A percentile compares a stretch with the other conserved stretches of the same genome.
These are phyloP conservation scores for Aureoboletus auriporus DNA, from an alignment of 768 basidiomycete genomes.

Conservation along the genomic window DNA sequence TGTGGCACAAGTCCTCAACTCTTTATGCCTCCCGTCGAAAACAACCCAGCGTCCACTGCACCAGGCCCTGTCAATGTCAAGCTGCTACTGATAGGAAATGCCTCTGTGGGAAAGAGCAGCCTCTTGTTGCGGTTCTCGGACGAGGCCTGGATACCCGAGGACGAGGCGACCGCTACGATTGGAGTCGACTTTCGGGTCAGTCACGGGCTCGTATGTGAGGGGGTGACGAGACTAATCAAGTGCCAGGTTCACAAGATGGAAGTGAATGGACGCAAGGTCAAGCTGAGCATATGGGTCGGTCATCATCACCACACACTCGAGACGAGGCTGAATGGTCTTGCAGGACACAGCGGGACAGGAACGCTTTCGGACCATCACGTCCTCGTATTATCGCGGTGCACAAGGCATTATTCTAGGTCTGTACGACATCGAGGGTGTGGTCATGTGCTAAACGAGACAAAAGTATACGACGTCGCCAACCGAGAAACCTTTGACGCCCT, in stretches of 20 bases:
- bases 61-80: slow-evolving; percentile 63
- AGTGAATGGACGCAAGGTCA: slow-evolving; percentile 76
- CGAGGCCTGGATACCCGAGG: slow-evolving; percentile 90
- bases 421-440: background rate
- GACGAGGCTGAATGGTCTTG: background rate
- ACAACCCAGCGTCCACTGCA: slow-evolving; percentile 22
- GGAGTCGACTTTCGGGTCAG: slow-evolving; percentile 82
- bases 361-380: slow-evolving; percentile 92
- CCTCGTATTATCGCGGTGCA: slow-evolving; percentile 89
- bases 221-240: background rate
- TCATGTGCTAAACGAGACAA: background rate
- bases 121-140: slow-evolving; percentile 93
- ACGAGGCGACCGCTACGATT: slow-evolving; percentile 83
- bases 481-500: slow-evolving; percentile 92
- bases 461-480: slow-evolving; percentile 94
- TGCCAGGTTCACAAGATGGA: slow-evolving; percentile 86
- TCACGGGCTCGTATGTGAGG: slow-evolving; percentile 1
- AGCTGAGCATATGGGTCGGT: slow-evolving; percentile 94
- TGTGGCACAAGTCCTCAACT: background rate
- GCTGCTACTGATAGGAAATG: slow-evolving; percentile 81
- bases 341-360: slow-evolving; percentile 97
- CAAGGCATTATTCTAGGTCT: slow-evolving; percentile 77
- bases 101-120: slow-evolving; percentile 91
- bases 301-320: background rate
- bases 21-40: slow-evolving; percentile 18